Evolutionary conservation across 1,284 basidiomycete species (phyloP), one percentile per base, ranked within the genome.

Genomic region (Melampsora americana): DNA sequence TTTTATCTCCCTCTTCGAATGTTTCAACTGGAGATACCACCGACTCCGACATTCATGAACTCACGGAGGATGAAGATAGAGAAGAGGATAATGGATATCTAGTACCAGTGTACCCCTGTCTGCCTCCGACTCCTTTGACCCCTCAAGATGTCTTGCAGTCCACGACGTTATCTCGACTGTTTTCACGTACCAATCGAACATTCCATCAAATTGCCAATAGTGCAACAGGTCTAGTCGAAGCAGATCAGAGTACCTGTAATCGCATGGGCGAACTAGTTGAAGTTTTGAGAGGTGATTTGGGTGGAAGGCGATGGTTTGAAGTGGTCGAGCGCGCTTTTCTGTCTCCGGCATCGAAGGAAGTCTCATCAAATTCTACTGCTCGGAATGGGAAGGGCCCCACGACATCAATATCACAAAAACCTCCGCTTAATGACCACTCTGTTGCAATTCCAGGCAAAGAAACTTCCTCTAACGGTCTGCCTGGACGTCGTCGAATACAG

Each of bases 61-160:
- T 35, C 35, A 35, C 35, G 35, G 35, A 35, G 35, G 35, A 35
- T 35, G 35, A 35, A 35, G 35, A 35, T 35, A 35, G 35, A 35
- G 35, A 35, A 4, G 35, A 35, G 35, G 9, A 35, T 9, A 35
- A 35, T 35, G 35, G 9, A 35, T 35, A 72, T 30, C 61, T 64
- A 50, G 35, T 28, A 50, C 69, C 69, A 7, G 32, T 53, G 56
- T 26, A 50, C 32, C 64, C 71, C 18, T 23, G 14, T 16, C 53
- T 73, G 18, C 71, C 71, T 28, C 71, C 71, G 12, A 73, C 71
- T 18, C 71, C 71, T 26, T 18, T 73, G 23, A 73, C 71, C 14
- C 71, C 71, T 5, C 28, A 28, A 11, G 62, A 73, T 35, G 59
- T 73, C 44, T 35, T 73, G 26, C 46, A 73, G 9, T 73, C 71